Evolutionary conservation across 352 stramenopile species (phyloP).

Genomic region (Phytophthora hybrid): DNA sequence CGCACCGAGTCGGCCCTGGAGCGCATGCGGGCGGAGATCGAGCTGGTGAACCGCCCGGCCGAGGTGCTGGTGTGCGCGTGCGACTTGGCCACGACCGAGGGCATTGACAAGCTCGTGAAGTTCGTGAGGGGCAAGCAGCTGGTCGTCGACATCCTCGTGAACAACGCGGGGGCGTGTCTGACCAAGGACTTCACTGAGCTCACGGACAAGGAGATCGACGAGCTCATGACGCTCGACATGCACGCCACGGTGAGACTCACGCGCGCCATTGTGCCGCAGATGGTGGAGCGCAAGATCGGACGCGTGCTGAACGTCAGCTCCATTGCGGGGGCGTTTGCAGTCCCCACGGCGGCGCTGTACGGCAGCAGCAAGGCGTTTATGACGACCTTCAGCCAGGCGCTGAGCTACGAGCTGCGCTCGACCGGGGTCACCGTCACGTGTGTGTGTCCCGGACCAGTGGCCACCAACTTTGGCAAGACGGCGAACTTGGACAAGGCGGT

Average conservation of each 20-base stretch:
- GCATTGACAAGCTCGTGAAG: conserved; percentile 65
- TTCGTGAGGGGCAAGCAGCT: conserved; percentile 67
- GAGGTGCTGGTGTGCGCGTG: conserved; percentile 67
- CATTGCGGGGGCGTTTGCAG: conserved; percentile 51
- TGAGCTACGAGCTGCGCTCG: conserved; percentile 84
- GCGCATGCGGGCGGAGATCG: conserved; percentile 77
- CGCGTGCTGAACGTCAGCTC: conserved; percentile 88
- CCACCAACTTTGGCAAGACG: conserved; percentile 76
- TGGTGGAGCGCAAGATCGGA: conserved; percentile 72
- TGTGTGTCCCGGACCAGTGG: conserved; percentile 70
- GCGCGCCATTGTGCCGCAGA: conserved; percentile 71
- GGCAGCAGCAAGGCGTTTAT: conserved; percentile 82
- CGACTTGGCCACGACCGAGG: conserved; percentile 60
- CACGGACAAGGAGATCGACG: conserved; percentile 53
- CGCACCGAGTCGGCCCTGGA: conserved; percentile 68
- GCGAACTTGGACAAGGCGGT: conserved; percentile 46
- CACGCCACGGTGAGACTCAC: conserved; percentile 69
- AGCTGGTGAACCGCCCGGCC: conserved; percentile 71
- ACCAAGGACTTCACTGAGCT: conserved; percentile 57
- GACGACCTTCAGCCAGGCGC: conserved; percentile 74
- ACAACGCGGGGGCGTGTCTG: conserved; percentile 71
- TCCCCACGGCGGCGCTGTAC: conserved; percentile 81
- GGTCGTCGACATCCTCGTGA: conserved; percentile 87
- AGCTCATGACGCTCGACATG: conserved; percentile 78
- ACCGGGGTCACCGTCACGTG: conserved; percentile 85